These are phyloP conservation scores for Penicillium sp. DNA, from an alignment of 2,329 filamentous ascomycete species.

Conservation along the genomic window DNA sequence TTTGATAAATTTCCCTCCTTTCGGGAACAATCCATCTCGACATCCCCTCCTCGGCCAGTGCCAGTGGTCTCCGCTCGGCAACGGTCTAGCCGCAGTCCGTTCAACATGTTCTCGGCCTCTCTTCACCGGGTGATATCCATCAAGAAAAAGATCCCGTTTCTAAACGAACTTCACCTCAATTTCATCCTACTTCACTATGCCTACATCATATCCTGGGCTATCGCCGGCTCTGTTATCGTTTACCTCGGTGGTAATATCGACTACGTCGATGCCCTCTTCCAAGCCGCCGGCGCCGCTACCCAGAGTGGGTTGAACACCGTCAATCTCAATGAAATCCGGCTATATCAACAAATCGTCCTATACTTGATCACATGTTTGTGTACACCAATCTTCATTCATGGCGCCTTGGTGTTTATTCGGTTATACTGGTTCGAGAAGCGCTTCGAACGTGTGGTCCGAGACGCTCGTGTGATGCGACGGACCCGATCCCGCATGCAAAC, in stretches of 20 bases:
- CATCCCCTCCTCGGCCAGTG: slow-evolving; percentile 9
- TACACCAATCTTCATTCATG: slow-evolving; percentile 81
- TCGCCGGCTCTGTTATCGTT: slow-evolving; percentile 75
- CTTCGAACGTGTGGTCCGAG: slow-evolving; percentile 78
- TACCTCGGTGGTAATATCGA: slow-evolving; percentile 62
- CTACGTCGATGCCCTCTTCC: slow-evolving; percentile 88
- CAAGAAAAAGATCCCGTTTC: slow-evolving; percentile 38
- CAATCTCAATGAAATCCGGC: slow-evolving; percentile 64
- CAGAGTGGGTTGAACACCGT: slow-evolving; percentile 88
- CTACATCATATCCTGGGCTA: slow-evolving; percentile 71
- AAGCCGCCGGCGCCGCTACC: slow-evolving; percentile 79
- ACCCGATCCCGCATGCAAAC: slow-evolving; percentile 61
- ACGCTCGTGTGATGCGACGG: slow-evolving; percentile 65
- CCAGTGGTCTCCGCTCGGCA: slow-evolving; percentile 6
- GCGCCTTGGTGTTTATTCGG: slow-evolving; percentile 84
- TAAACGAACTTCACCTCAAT: slow-evolving; percentile 41
- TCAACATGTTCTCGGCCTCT: slow-evolving; percentile 32
- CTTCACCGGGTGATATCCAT: slow-evolving; percentile 19
- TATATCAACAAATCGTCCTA: slow-evolving; percentile 71
- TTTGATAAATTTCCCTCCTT: slow-evolving; percentile 19
- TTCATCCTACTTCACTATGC: slow-evolving; percentile 57
- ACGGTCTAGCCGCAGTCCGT: slow-evolving; percentile 13
- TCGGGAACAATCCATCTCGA: slow-evolving; percentile 9
- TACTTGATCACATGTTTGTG: slow-evolving; percentile 70
- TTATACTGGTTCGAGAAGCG: slow-evolving; percentile 98